Conservation (phyloP, 768 basidiomycete genomes). For the Serpula lacrymans region DNA sequence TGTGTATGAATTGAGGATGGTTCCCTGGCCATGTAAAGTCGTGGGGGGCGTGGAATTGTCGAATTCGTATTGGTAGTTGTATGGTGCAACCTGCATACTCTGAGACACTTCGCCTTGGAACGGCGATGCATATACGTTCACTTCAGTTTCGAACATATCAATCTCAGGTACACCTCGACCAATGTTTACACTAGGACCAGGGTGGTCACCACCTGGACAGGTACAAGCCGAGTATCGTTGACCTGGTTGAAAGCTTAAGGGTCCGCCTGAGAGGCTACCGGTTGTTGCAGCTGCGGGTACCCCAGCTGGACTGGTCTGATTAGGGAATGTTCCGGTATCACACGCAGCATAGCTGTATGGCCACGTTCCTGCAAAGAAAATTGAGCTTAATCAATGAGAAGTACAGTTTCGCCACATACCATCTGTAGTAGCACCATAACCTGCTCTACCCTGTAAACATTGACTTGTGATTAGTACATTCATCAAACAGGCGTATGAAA, state of each 20-base stretch:
- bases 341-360: constrained; percentile 85
- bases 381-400: not conserved
- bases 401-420: constrained; percentile 34
- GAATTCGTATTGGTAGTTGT: constrained; percentile 65
- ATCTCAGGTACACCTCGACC: constrained; percentile 89
- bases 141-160: constrained; percentile 85
- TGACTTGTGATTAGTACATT: constrained; percentile 11
- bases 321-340: constrained; percentile 83
- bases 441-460: constrained; percentile 66
- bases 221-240: constrained; percentile 88
- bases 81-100: constrained; percentile 78
- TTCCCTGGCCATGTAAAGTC: constrained; percentile 51
- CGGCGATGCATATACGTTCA: constrained; percentile 37
- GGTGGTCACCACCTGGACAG: constrained; percentile 82
- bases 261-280: constrained; percentile 44
- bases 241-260: constrained; percentile 78
- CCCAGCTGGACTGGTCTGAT: constrained; percentile 65
- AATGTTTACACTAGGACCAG: constrained; percentile 65
- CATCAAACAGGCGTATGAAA: not conserved
- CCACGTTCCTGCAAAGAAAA: constrained; percentile 42
- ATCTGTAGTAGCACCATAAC: constrained; percentile 87
- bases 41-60: constrained; percentile 49
- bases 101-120: constrained; percentile 72
- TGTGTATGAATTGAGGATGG: constrained; percentile 61
- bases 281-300: constrained; percentile 57